These are phyloP conservation scores for Hysterium pulicare DNA, from an alignment of 2,329 filamentous ascomycete species.

Conservation along the genomic window DNA sequence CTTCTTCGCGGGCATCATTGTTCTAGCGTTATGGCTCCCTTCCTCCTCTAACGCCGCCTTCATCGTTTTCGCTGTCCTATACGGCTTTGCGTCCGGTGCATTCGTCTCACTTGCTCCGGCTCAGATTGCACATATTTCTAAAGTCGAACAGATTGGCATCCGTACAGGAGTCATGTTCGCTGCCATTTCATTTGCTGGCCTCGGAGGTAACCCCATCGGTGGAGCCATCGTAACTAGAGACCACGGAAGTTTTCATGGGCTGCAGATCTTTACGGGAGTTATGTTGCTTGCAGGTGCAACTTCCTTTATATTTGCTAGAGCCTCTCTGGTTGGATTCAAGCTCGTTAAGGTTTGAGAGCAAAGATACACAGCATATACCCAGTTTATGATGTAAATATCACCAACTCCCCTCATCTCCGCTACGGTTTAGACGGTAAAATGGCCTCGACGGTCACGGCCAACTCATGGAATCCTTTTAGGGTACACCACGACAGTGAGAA, in stretches of 20 bases:
- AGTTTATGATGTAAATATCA: neutral
- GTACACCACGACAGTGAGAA: neutral
- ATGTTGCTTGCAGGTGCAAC: conserved; percentile 16
- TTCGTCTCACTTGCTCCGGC: conserved; percentile 61
- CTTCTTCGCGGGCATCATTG: conserved; percentile 42
- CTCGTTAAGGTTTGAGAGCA: conserved; percentile 15
- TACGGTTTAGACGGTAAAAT: neutral
- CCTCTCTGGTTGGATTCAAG: conserved; percentile 26
- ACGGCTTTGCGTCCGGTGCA: conserved; percentile 63
- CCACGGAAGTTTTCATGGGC: neutral
- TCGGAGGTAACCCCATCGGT: conserved; percentile 64
- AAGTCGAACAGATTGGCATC: conserved; percentile 64
- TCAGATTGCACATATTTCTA: conserved; percentile 65
- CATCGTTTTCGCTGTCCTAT: conserved; percentile 33
- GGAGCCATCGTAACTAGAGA: conserved; percentile 36
- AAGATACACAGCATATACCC: no score
- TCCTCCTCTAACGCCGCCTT: conserved; percentile 32
- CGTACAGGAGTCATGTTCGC: conserved; percentile 62
- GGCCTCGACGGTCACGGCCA: neutral
- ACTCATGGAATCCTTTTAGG: neutral
- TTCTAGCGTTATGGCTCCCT: conserved; percentile 55
- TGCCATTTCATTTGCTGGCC: conserved; percentile 57
- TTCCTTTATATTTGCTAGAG: conserved; percentile 26
- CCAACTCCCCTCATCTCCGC: conserved; percentile 16
- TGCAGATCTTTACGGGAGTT: conserved; percentile 1